Conservation (phyloP, 2,329 filamentous ascomycete genomes). For the Microcera coccophila region DNA sequence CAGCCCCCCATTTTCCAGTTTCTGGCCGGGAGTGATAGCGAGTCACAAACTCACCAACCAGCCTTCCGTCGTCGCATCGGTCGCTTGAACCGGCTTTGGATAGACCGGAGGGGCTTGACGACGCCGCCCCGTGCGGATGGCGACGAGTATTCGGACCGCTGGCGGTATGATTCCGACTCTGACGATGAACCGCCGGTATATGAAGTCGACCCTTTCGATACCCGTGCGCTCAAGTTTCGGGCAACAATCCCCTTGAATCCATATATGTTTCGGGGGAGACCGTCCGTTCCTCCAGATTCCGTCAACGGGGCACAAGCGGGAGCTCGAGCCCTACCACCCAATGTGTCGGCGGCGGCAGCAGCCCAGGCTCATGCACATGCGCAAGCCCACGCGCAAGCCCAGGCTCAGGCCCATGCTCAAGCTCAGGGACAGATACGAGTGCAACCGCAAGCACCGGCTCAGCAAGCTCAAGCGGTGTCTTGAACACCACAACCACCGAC, state of each 20-base stretch:
- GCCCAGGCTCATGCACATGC: conserved; percentile 6
- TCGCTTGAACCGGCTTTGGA: conserved; percentile 78
- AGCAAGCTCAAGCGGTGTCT: conserved; percentile 16
- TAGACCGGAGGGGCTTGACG: conserved; percentile 72
- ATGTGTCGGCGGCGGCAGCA: conserved; percentile 17
- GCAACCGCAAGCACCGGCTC: conserved; percentile 14
- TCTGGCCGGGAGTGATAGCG: conserved; percentile 39
- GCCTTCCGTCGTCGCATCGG: conserved; percentile 82
- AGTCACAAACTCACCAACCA: conserved; percentile 46
- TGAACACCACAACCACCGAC: conserved; percentile 2
- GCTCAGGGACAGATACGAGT: conserved; percentile 20
- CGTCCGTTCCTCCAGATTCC: conserved; percentile 28
- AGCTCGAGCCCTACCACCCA: conserved; percentile 25
- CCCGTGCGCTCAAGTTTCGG: conserved; percentile 56
- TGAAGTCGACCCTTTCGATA: conserved; percentile 68
- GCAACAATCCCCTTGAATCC: conserved; percentile 53
- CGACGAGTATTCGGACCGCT: conserved; percentile 58
- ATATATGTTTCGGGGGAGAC: conserved; percentile 39
- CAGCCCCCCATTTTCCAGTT: conserved; percentile 44
- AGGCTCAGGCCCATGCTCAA: conserved; percentile 25
- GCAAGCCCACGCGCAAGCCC: conserved; percentile 20
- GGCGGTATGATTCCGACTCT: conserved; percentile 85
- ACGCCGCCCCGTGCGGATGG: conserved; percentile 45
- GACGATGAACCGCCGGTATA: conserved; percentile 74
- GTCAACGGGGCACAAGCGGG: conserved; percentile 22